These are phyloP conservation scores for Akebia trifoliata DNA, from an alignment of 164 flowering plant species.

Conservation along the genomic window DNA sequence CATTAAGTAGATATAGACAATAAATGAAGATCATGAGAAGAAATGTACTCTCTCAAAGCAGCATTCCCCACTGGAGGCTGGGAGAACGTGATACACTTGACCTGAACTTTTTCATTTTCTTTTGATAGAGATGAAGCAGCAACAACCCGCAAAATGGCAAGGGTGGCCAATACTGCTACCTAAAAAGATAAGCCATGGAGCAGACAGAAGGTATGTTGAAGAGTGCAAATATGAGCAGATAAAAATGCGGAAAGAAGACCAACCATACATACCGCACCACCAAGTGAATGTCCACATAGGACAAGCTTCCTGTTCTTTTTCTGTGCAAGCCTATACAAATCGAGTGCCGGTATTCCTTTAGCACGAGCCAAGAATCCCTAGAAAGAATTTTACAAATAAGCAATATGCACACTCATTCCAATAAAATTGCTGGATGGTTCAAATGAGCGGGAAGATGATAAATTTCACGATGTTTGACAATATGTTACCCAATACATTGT, in stretches of 20 bases:
- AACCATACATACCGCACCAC: conserved; percentile 86
- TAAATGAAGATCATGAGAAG: conserved; percentile 2
- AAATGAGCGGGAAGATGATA: too few species aligned
- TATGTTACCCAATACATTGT: too few species aligned
- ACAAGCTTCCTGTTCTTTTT: conserved; percentile 92
- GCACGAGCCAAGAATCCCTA: conserved; percentile 98
- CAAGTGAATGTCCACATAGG: conserved; percentile 97
- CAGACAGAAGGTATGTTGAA: background rate
- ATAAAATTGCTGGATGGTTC: too few species aligned
- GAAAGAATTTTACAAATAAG: conserved; percentile 8
- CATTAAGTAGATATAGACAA: background rate
- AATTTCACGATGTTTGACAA: too few species aligned
- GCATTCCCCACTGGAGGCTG: conserved; percentile 99
- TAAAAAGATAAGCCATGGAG: conserved; percentile 19
- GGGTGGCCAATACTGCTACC: conserved; percentile 96
- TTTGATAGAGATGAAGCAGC: conserved; percentile 63
- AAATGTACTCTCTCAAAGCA: conserved; percentile 85
- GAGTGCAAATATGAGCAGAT: background rate
- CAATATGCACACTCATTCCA: background rate
- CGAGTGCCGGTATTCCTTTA: conserved; percentile 98
- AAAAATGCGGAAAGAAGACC: background rate
- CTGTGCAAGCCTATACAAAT: conserved; percentile 92
- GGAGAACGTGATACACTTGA: conserved; percentile 95
- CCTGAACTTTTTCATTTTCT: conserved; percentile 59
- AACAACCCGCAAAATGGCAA: conserved; percentile 88